phyloP scores from a whole-genome alignment of 164 flowering plant genomes.

The Sextonia rubra region DNA sequence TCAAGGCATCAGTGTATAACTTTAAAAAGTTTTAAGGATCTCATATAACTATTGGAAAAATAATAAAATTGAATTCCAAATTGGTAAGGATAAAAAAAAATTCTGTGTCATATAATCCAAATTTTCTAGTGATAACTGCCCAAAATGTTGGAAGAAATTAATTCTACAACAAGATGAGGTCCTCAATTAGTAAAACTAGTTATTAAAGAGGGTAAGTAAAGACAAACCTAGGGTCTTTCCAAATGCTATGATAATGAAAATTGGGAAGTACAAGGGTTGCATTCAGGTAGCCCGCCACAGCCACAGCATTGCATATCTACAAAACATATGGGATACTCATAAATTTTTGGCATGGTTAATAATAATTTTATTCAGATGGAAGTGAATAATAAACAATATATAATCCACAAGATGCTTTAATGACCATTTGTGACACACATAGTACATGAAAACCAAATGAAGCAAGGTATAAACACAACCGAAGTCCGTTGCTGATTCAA shows the following conservation, averaged over 20 bases:
- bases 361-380: neutral
- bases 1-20: too few relatives aligned
- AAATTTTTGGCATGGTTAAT: conserved; percentile 1
- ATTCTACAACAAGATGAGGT: neutral
- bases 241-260: conserved; percentile 90
- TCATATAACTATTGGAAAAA: too few relatives aligned
- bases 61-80: too few relatives aligned
- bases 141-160: neutral
- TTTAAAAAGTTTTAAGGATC: too few relatives aligned
- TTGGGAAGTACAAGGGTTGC: conserved; percentile 93
- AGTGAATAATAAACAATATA: neutral
- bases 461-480: conserved; percentile 37
- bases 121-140: neutral
- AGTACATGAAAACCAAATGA: neutral
- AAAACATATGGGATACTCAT: conserved; percentile 16
- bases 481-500: conserved; percentile 96
- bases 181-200: neutral
- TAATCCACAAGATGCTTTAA: conserved; percentile 6
- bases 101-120: too few relatives aligned
- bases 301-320: conserved; percentile 99
- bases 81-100: too few relatives aligned
- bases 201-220: neutral
- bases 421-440: neutral
- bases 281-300: conserved; percentile 94
- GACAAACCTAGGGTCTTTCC: conserved; percentile 92